These are phyloP conservation scores for Umbelopsis sp. DNA, from an alignment of 371 early-diverging fungal genomes.

Conservation along the genomic window DNA sequence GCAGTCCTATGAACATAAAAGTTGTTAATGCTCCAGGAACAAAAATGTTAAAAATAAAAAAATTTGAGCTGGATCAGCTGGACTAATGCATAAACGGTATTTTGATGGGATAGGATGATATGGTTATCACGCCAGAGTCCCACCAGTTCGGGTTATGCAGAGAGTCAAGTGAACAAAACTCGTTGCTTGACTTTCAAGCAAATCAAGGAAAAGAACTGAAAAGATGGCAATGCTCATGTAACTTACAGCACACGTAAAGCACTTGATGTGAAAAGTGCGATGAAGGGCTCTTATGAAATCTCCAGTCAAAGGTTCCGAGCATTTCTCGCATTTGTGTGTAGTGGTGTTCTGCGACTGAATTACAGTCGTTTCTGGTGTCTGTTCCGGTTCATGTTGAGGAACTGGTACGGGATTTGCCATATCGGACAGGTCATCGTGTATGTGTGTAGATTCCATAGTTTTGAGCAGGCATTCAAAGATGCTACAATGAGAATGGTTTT, in stretches of 20 bases:
- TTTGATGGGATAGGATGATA: not conserved
- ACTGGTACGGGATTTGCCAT: not conserved
- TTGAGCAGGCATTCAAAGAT: constrained; percentile 13
- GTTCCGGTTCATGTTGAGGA: not conserved
- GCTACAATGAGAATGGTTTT: not conserved
- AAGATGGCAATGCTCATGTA: constrained; percentile 37
- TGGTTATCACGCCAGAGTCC: not conserved
- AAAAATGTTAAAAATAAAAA: not conserved
- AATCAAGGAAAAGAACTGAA: not conserved
- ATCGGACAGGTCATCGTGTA: not conserved
- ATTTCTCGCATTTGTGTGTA: constrained; percentile 62
- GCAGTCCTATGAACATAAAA: constrained; percentile 59
- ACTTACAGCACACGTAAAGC: constrained; percentile 88
- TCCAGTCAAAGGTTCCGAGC: constrained; percentile 79
- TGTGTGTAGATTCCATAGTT: constrained; percentile 1
- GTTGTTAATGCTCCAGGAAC: no score
- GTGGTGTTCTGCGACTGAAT: not conserved
- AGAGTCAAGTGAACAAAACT: not conserved
- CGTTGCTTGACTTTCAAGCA: not conserved
- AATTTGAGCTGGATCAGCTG: not conserved
- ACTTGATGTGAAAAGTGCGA: constrained; percentile 86
- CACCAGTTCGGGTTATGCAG: not conserved
- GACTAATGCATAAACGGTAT: not conserved
- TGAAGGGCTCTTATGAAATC: constrained; percentile 83
- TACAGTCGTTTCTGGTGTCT: not conserved